phyloP scores from a whole-genome alignment of 2,329 filamentous ascomycete genomes.

The Lachnellula hyalina region DNA sequence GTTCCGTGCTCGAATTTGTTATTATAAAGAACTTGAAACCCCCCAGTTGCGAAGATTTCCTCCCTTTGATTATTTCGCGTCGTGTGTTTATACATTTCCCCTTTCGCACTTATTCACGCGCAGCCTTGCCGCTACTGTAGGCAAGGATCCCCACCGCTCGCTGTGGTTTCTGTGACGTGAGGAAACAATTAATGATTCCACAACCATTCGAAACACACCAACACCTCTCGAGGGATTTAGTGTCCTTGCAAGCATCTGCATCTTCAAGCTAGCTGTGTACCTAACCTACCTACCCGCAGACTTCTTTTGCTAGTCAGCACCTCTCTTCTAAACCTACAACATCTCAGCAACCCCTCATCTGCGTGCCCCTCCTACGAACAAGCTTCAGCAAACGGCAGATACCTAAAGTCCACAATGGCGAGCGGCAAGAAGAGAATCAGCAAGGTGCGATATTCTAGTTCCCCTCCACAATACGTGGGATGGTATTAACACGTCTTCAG shows the following conservation, averaged over 20 bases:
- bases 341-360: neutral
- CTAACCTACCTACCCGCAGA: neutral
- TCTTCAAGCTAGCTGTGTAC: neutral
- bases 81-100: neutral
- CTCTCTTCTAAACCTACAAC: neutral
- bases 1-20: too few species aligned
- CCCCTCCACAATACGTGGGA: neutral
- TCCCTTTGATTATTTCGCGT: neutral
- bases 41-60: neutral
- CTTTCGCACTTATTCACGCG: neutral
- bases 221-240: neutral
- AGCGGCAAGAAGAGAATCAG: slow-evolving; percentile 26
- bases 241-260: neutral
- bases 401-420: slow-evolving; percentile 18
- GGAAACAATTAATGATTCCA: neutral
- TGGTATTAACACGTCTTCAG: slow-evolving; percentile 34
- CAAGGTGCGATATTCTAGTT: slow-evolving; percentile 15
- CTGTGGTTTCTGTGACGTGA: neutral
- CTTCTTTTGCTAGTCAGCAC: too few species aligned
- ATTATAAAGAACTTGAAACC: too few species aligned
- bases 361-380: slow-evolving; percentile 3
- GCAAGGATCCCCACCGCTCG: too few species aligned
- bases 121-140: too few species aligned
- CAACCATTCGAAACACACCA: too few species aligned
- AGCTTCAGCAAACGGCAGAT: neutral